Conservation (phyloP, 495 filamentous ascomycete genomes). For the Aspergillus funiculosus region DNA sequence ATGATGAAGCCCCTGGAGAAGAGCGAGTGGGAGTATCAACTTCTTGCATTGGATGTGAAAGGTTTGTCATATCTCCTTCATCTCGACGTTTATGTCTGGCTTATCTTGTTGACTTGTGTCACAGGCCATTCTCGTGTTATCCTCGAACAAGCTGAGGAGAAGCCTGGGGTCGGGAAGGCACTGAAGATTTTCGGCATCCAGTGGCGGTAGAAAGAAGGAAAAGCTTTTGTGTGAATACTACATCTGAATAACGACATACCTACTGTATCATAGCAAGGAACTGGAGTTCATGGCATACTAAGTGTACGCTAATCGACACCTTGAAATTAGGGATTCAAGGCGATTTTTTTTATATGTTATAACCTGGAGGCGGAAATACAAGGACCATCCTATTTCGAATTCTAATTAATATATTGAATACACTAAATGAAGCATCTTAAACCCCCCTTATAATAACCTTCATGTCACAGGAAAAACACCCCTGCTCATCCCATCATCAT, state of each 20-base stretch:
- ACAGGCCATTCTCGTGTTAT: slow-evolving; percentile 42
- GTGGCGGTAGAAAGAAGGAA: slow-evolving; percentile 46
- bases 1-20: slow-evolving; percentile 61
- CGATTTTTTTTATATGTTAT: too few species aligned
- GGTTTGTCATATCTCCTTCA: slow-evolving; percentile 34
- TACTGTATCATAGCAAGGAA: slow-evolving; percentile 8
- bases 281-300: neutral
- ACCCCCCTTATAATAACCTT: too few species aligned
- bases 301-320: too few species aligned
- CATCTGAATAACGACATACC: neutral
- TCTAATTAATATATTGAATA: too few species aligned
- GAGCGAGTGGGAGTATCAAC: slow-evolving; percentile 70
- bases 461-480: slow-evolving; percentile 9
- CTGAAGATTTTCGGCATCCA: slow-evolving; percentile 49
- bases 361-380: too few species aligned
- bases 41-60: slow-evolving; percentile 72
- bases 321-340: too few species aligned
- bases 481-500: slow-evolving; percentile 15
- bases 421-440: too few species aligned
- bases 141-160: slow-evolving; percentile 43
- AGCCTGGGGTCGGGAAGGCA: slow-evolving; percentile 33
- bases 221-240: too few species aligned
- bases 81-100: neutral
- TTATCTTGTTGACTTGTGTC: neutral
- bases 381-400: too few species aligned